phyloP scores from a whole-genome alignment of 2,329 filamentous ascomycete species.

The Fusarium burgessii region DNA sequence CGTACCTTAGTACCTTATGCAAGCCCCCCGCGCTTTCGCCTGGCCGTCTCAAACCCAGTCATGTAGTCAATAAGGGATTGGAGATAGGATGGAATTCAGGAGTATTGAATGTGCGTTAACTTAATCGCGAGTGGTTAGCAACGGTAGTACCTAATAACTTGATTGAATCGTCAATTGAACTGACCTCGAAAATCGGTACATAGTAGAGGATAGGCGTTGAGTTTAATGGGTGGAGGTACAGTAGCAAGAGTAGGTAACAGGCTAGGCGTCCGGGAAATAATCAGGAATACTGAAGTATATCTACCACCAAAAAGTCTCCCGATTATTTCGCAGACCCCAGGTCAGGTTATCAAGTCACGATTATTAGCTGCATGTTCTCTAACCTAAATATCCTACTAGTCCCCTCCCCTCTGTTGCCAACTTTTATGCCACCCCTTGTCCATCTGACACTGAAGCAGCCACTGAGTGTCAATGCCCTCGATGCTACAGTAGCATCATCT shows the following conservation, averaged over 20 bases:
- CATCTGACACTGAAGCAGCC: conserved; percentile 24
- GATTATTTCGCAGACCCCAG: too few species aligned
- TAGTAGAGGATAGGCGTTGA: background rate
- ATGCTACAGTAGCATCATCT: conserved; percentile 17
- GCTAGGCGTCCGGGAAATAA: too few species aligned
- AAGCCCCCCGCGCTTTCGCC: conserved; percentile 31
- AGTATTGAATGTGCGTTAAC: conserved; percentile 20
- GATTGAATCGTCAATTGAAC: background rate
- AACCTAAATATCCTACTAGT: conserved; percentile 20
- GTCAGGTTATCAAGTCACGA: background rate
- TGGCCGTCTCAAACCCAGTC: conserved; percentile 37
- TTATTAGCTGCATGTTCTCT: conserved; percentile 32
- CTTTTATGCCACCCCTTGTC: conserved; percentile 19
- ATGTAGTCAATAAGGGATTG: background rate
- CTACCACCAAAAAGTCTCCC: too few species aligned
- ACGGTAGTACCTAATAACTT: background rate
- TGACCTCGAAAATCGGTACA: background rate
- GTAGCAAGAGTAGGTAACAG: background rate
- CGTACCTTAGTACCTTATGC: conserved; percentile 16
- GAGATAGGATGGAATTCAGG: conserved; percentile 23
- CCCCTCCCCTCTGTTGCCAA: conserved; percentile 22
- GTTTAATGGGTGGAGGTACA: background rate
- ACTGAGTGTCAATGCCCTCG: conserved; percentile 27
- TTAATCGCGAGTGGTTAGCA: background rate
- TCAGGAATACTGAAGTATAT: too few species aligned